Evolutionary conservation across 148 eudicot species (phyloP), one percentile per base, ranked within the genome.

Genomic region (Agrostemma githago): DNA sequence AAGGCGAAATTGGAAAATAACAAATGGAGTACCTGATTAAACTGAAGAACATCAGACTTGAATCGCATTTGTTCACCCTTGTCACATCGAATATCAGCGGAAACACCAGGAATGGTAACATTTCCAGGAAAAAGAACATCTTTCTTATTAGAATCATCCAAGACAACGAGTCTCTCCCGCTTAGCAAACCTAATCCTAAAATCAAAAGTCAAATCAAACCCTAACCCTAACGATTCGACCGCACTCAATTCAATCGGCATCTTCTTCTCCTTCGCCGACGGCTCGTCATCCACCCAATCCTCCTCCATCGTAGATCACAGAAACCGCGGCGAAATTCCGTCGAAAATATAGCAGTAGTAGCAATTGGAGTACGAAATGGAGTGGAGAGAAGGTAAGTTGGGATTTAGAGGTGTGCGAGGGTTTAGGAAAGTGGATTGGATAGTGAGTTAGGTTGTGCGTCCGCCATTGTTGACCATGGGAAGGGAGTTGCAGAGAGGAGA

Each of bases 11-110:
- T 34, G 3, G 6, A 21, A 20, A 20, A 44, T 41, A 58, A 41
- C 1, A 4, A 26, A 5, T 12, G 15, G 9, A 5, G 17, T 16
- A 93, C 98, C 95, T 92, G 90, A 86, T 89, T 94, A 71, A 94
- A 88, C 21, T 90, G 87, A 66, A 94, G 90, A 68, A 94, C 86
- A 84, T 92, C 98, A 19, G 98, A 92, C 78, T 94, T 88, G 73
- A 92, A 94, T 63, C 98, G 82, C 82, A 94, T 76, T 61, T 85
- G 91, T 62, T 94, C 98, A 70, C 98, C 98, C 69, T 91, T 94
- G 85, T 94, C 98, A 56, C 95, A 89, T 17, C 87, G 90, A 78
- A 94, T 83, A 83, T 83, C 86, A 17, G 81, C 88, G 2, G 98
- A 85, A 56, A 94, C 97, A 5, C 80, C 87, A 2, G 74, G 81